Evolutionary conservation across 345 rosid species (phyloP), one percentile per base, ranked within the genome.

Genomic region (Iberis pinnata): DNA sequence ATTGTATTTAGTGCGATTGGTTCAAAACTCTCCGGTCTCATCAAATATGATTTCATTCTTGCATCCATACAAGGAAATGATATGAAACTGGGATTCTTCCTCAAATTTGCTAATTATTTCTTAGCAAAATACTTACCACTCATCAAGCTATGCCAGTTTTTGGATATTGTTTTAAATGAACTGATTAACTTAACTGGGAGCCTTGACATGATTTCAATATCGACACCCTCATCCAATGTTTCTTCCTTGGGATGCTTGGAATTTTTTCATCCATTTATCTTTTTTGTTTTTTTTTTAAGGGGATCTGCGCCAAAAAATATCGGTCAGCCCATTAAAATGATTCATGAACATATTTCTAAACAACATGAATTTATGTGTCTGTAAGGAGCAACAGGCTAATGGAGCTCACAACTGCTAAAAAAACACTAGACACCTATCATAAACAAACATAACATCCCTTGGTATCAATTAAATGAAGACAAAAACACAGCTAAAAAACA

Each of bases 161-260:
- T 56, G 40, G 18, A 49, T 9, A 70, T 58, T 5, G 29, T 17
- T 45, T 70, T 70, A n/a, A 36, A 48, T 4, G 13, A 53, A 27
- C 50, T 36, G 38, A 58, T 13, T 9, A 53, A 52, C 52, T 43
- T 52, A 6, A 53, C 61, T 1, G 70, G 36, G 32, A 64, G 53
- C 41, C 70, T 42, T 5, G 63, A 47, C 7, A 70, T 40, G 32
- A 70, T 60, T 47, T 70, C 32, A 10, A 20, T 45, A 25, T 60
- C 27, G 22, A 55, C 60, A 29, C 45, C 55, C 25, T 7, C 33
- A 29, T 29, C 33, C 33, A 7, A 29, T 29, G 33, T 29, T 29
- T 31, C 14, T 70, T 10, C 41, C 29, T 16, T 18, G 43, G 26
- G 18, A 35, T 16, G 13, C 60, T 50, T 56, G 2, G 19, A 17